These are phyloP conservation scores for Gossypium trilobum DNA, from an alignment of 441 rosid genomes.

Conservation along the genomic window DNA sequence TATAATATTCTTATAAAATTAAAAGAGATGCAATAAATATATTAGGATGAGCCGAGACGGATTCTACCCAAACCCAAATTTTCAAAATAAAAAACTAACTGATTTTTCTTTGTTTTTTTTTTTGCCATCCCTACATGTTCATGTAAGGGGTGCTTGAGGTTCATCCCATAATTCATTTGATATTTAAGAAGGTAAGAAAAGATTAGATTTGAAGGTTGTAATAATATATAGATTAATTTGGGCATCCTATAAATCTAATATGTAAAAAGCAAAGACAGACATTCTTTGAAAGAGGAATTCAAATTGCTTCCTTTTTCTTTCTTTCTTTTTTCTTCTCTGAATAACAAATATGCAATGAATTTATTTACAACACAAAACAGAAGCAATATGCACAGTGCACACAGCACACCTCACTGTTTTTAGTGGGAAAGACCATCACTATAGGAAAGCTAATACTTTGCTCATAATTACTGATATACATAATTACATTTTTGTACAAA, in stretches of 20 bases:
- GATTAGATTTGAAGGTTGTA: too few species aligned
- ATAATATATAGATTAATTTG: too few species aligned
- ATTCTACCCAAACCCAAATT: too few species aligned
- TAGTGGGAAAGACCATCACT: constrained; percentile 20
- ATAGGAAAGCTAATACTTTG: constrained; percentile 20
- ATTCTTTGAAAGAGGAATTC: constrained; percentile 3
- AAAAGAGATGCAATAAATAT: too few species aligned
- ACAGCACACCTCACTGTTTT: not conserved
- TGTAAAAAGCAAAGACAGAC: not conserved
- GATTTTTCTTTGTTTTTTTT: too few species aligned
- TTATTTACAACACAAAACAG: constrained; percentile 18
- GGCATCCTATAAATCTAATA: too few species aligned
- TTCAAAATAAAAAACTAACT: too few species aligned
- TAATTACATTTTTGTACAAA: constrained; percentile 30
- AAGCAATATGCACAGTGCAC: constrained; percentile 12
- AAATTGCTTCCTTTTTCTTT: not conserved
- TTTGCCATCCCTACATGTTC: too few species aligned
- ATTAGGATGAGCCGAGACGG: too few species aligned
- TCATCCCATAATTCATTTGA: not conserved
- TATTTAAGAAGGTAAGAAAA: too few species aligned
- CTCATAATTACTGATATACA: constrained; percentile 12
- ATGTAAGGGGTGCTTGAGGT: not conserved
- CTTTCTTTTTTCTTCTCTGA: not conserved
- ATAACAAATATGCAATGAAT: constrained; percentile 8
- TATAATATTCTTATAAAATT: too few species aligned